A percentile compares a stretch with the other conserved stretches of the same genome.
phyloP scores from a whole-genome alignment of 2,329 filamentous ascomycete genomes.

The Paracoccidioides lutzii region DNA sequence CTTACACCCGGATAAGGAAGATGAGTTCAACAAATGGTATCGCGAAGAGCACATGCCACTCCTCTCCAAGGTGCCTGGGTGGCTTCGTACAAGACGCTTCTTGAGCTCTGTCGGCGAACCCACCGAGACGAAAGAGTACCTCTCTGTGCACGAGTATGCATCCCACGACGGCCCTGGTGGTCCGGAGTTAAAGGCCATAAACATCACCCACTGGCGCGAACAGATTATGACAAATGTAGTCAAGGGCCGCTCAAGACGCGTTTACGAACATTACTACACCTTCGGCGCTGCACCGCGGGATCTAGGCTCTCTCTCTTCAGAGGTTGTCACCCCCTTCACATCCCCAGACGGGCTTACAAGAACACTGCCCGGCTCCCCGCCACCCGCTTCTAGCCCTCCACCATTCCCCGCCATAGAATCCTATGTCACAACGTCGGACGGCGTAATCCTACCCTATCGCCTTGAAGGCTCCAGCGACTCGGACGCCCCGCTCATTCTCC shows the following conservation, averaged over 20 bases:
- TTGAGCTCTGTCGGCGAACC: conserved; percentile 52
- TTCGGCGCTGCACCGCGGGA: conserved; percentile 66
- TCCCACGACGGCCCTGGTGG: conserved; percentile 54
- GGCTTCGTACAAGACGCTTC: conserved; percentile 61
- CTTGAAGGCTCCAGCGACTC: conserved; percentile 59
- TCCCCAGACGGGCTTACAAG: conserved; percentile 44
- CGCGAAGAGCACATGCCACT: conserved; percentile 60
- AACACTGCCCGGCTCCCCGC: conserved; percentile 36
- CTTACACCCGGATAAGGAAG: conserved; percentile 37
- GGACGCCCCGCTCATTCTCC: conserved; percentile 57
- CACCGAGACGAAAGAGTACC: conserved; percentile 42
- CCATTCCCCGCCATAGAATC: conserved; percentile 49
- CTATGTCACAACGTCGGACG: conserved; percentile 55
- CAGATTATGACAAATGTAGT: conserved; percentile 49
- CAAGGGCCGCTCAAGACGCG: conserved; percentile 43
- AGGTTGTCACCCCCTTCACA: conserved; percentile 39
- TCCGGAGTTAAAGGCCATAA: conserved; percentile 50
- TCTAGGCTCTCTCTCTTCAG: conserved; percentile 43
- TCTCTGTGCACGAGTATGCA: conserved; percentile 61
- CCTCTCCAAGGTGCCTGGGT: conserved; percentile 63
- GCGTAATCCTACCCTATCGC: conserved; percentile 56
- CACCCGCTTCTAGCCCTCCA: conserved; percentile 19
- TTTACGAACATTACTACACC: conserved; percentile 63
- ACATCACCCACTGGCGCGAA: conserved; percentile 48
- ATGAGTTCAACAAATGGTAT: conserved; percentile 56